These are phyloP conservation scores for Stachybotrys elegans DNA, from an alignment of 2,329 filamentous ascomycete genomes.

Conservation along the genomic window DNA sequence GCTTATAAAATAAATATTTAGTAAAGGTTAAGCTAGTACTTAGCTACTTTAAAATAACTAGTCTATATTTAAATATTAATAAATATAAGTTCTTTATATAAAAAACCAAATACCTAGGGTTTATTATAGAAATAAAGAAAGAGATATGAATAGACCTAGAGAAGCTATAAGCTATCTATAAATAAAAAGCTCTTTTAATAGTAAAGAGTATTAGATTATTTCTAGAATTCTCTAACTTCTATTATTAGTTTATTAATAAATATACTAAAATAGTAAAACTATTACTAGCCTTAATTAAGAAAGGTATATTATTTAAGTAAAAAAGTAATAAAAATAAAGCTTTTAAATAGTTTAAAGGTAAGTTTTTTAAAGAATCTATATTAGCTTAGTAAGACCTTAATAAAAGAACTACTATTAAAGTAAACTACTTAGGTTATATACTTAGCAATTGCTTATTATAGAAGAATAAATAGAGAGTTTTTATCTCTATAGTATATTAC, in stretches of 20 bases:
- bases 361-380: not conserved
- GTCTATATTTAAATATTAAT: not conserved
- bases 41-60: not conserved
- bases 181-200: slow-evolving; percentile 1
- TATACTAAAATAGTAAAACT: not conserved
- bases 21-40: not conserved
- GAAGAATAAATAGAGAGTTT: not conserved
- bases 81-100: not conserved
- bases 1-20: slow-evolving; percentile 1
- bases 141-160: not conserved
- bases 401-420: not conserved
- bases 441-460: not conserved
- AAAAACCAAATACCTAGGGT: not conserved
- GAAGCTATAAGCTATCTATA: not conserved
- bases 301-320: not conserved
- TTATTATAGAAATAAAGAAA: not conserved
- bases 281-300: not conserved
- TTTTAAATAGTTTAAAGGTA: not conserved
- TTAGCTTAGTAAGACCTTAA: not conserved
- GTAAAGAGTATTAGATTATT: not conserved
- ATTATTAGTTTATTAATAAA: not conserved
- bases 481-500: not conserved
- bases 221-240: not conserved
- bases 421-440: not conserved
- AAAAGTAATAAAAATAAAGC: not conserved